phyloP scores from a whole-genome alignment of 1,284 basidiomycete genomes.

The Pyrrhoderma noxium region DNA sequence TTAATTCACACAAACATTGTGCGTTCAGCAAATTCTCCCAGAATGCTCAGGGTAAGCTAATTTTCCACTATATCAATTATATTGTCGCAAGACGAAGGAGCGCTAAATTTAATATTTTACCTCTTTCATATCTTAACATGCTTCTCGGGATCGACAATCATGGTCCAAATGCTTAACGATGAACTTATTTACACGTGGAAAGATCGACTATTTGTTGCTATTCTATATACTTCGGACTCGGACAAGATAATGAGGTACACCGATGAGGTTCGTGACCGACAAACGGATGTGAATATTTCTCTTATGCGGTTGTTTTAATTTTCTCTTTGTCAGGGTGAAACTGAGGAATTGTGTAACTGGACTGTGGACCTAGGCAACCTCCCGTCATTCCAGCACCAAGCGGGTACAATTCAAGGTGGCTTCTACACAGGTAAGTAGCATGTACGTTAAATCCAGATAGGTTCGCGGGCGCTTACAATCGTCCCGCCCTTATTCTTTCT shows the following conservation, averaged over 20 bases:
- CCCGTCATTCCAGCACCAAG: conserved; percentile 68
- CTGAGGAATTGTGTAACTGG: conserved; percentile 75
- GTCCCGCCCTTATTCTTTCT: background rate
- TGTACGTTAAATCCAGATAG: too few relatives aligned
- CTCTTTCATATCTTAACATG: background rate
- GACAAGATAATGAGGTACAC: conserved; percentile 73
- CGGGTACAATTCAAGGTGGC: conserved; percentile 43
- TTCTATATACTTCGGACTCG: conserved; percentile 66
- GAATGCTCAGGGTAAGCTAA: conserved; percentile 45
- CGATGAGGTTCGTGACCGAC: conserved; percentile 47
- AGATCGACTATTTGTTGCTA: conserved; percentile 73
- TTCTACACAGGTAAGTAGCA: conserved; percentile 65
- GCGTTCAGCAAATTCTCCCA: conserved; percentile 65
- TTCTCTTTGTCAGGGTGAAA: conserved; percentile 46
- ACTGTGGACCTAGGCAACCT: conserved; percentile 71
- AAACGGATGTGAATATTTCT: conserved; percentile 8
- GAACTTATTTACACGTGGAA: conserved; percentile 12
- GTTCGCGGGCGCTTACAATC: background rate
- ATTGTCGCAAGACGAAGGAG: too few relatives aligned
- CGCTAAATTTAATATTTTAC: background rate
- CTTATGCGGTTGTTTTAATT: conserved; percentile 13
- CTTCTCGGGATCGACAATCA: background rate
- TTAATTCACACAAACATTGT: conserved; percentile 10
- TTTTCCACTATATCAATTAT: background rate
- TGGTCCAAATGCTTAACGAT: conserved; percentile 6